phyloP scores from a whole-genome alignment of 208 protist species.

The Lotmaria passim region DNA sequence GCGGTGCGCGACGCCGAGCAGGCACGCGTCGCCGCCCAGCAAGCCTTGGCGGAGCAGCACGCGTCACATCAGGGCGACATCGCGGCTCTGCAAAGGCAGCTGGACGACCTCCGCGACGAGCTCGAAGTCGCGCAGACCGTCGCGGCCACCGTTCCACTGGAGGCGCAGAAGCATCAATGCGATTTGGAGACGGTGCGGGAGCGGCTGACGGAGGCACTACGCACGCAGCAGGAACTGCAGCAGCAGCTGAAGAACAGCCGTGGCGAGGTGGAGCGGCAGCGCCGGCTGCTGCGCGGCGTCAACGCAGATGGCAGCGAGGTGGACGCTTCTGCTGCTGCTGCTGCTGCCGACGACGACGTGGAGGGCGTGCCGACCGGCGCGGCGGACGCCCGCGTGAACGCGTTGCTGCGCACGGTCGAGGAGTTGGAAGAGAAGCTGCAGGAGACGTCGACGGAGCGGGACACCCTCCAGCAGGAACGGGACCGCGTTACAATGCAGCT shows the following conservation, averaged over 20 bases:
- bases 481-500: slow-evolving; percentile 53
- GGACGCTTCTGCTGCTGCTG: slow-evolving; percentile 13
- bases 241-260: slow-evolving; percentile 38
- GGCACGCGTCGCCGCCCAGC: slow-evolving; percentile 23
- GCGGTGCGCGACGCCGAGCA: slow-evolving; percentile 37
- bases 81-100: slow-evolving; percentile 27
- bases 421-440: slow-evolving; percentile 41
- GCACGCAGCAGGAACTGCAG: slow-evolving; percentile 36
- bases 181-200: slow-evolving; percentile 51
- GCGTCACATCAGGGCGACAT: slow-evolving; percentile 32
- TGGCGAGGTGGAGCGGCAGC: slow-evolving; percentile 36
- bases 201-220: slow-evolving; percentile 48
- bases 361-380: neutral
- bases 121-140: slow-evolving; percentile 56
- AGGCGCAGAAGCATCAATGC: slow-evolving; percentile 44
- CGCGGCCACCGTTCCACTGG: slow-evolving; percentile 53
- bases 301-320: slow-evolving; percentile 22
- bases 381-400: slow-evolving; percentile 52
- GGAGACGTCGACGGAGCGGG: slow-evolving; percentile 35
- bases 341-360: slow-evolving; percentile 9
- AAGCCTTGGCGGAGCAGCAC: slow-evolving; percentile 32
- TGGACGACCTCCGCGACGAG: slow-evolving; percentile 38
- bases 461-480: slow-evolving; percentile 44
- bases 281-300: slow-evolving; percentile 23
- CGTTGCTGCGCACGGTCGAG: slow-evolving; percentile 43